Base-by-base conservation (phyloP, 768 basidiomycete species). In the Cystofilobasidium macerans region DNA sequence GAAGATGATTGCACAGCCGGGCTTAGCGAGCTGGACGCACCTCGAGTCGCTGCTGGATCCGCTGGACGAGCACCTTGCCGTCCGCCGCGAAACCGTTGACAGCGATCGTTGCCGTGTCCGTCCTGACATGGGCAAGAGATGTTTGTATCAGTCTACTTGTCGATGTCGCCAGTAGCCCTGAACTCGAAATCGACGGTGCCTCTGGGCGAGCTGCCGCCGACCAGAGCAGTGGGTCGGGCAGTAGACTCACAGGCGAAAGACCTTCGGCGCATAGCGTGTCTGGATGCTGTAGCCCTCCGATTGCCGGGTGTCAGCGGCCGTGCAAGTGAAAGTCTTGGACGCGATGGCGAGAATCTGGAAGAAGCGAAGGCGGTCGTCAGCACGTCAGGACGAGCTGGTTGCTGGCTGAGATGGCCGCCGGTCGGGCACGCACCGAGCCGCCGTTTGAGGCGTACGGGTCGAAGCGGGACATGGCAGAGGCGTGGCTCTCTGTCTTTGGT, bases 21-120 rank as follows among this genome's bases (percentile, higher is more conserved):
- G 54, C 13, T 16, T 13, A 24, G 61, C 28, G 12, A n/a, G n/a
- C n/a, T n/a, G n/a, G n/a, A 79, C 84, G 61, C 66, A 94, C 94
- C 82, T 98, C 95, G 3, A 99, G 81, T 71, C 94, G 83, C 76
- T 98, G 93, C 75, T 87, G 86, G 61, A 99, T 86, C 74, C 86
- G 86, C 83, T 97, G 95, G 73, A 98, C 91, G 73, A 99, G 93
- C 83, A 88, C 89, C 73, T 93, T 93, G 30, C 90, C 94, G 75
- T 99, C 95, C 56, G 93, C 95, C 48, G 90, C 88, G 75, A 97
- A 98, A 12, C 95, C 95, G 72, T 97, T 95, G 42, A 95, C 90
- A 24, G 94, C 92, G 26, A 99, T 80, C 7, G 92, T 89, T 36
- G 89, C 89, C 72, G 85, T 88, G 78, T 92, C 89, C 22, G 90